Evolutionary conservation across 1,139 yeast species (phyloP).

Genomic region (Suhomyces panamericanus): DNA sequence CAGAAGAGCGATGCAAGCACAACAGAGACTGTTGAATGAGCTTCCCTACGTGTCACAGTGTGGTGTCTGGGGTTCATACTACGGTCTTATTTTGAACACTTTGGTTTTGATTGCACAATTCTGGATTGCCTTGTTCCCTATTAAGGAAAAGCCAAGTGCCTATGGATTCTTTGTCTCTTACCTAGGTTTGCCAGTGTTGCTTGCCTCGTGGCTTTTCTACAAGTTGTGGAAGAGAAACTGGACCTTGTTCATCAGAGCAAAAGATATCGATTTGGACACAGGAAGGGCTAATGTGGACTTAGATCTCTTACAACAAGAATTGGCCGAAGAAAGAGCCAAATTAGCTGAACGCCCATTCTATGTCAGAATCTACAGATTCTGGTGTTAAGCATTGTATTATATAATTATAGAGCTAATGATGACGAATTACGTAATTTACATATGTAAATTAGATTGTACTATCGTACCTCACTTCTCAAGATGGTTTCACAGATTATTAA

Average conservation of each 20-base stretch:
- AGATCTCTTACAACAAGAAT: constrained; percentile 25
- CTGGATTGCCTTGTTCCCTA: constrained; percentile 74
- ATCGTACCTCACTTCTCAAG: not conserved
- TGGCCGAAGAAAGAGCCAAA: constrained; percentile 22
- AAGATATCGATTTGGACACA: constrained; percentile 25
- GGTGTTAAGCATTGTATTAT: constrained; percentile 19
- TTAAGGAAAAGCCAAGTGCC: constrained; percentile 57
- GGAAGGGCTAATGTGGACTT: constrained; percentile 27
- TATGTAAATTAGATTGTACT: not conserved
- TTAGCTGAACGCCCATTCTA: constrained; percentile 23
- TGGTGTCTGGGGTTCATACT: constrained; percentile 69
- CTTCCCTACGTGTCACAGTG: constrained; percentile 67
- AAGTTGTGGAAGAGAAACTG: constrained; percentile 57
- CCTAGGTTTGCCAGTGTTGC: constrained; percentile 61
- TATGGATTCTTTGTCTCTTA: constrained; percentile 59
- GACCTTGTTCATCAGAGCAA: constrained; percentile 28
- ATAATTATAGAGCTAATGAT: constrained; percentile 8
- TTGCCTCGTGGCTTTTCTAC: constrained; percentile 58
- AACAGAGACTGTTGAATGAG: constrained; percentile 66
- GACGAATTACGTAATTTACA: not conserved
- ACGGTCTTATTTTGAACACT: constrained; percentile 60
- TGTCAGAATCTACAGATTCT: constrained; percentile 21
- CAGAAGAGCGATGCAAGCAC: constrained; percentile 66
- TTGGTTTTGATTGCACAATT: constrained; percentile 76
- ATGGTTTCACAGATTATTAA: not conserved